Conservation (phyloP, 2,329 filamentous ascomycete species). For the Paramyrothecium sp. region DNA sequence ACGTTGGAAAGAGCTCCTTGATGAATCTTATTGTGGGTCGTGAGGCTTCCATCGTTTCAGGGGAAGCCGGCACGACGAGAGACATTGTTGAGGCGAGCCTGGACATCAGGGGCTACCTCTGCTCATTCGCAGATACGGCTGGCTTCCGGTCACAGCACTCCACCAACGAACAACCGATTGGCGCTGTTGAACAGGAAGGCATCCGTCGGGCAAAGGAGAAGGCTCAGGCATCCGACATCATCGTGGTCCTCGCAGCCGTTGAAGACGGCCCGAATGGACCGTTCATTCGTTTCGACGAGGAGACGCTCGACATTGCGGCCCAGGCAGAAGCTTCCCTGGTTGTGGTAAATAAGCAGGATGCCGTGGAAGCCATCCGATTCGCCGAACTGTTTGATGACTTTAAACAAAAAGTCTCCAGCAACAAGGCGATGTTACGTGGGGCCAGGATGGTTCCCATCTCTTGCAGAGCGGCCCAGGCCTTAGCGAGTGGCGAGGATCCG, state of each 20-base stretch:
- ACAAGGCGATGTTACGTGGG: constrained; percentile 21
- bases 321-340: constrained; percentile 49
- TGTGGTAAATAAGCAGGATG: constrained; percentile 63
- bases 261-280: constrained; percentile 45
- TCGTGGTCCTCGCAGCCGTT: constrained; percentile 77
- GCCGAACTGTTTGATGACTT: constrained; percentile 39
- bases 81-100: constrained; percentile 92
- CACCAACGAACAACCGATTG: constrained; percentile 44
- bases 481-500: constrained; percentile 39
- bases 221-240: constrained; percentile 79
- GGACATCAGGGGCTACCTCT: constrained; percentile 86
- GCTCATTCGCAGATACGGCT: constrained; percentile 93
- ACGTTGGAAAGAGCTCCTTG: constrained; percentile 91
- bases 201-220: constrained; percentile 82
- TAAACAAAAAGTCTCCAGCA: constrained; percentile 12
- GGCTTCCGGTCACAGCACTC: constrained; percentile 63
- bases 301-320: constrained; percentile 54
- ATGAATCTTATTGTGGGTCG: constrained; percentile 87
- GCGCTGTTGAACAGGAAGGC: constrained; percentile 81
- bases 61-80: constrained; percentile 88
- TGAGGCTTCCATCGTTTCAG: constrained; percentile 92
- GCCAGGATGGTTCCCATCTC: constrained; percentile 58
- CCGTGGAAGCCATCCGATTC: constrained; percentile 34
- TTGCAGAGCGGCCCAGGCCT: constrained; percentile 59
- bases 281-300: constrained; percentile 50